Evolutionary conservation across 1,284 basidiomycete genomes (phyloP), one percentile per base, ranked within the genome.

Genomic region (Sphaerobolus stellatus): DNA sequence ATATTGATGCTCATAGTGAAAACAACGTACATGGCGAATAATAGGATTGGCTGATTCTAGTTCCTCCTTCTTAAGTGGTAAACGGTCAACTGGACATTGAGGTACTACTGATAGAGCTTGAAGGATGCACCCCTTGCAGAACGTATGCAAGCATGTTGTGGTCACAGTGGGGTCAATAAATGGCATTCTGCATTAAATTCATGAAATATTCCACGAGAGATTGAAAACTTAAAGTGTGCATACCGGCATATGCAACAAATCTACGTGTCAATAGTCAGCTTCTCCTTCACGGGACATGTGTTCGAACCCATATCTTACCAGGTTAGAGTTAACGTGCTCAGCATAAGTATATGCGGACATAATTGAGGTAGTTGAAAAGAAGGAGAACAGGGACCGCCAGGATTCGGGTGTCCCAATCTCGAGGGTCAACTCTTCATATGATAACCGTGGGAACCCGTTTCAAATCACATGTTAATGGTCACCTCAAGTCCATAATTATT

Each of bases 161-260:
- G 89, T 86, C 1, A 84, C 85, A 4, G 79, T 80, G 9, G 92
- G 92, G 29, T 91, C 80, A 18, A 83, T 71, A 63, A 93, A 90
- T 2, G 91, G 90, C 45, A 80, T 74, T 29, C 88, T 87, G 63
- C 16, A 34, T 24, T 50, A 34, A 33, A 20, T 18, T 20, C 34
- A 11, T 50, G 25, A 56, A 22, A 4, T 33, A 45, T 43, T 50
- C 40, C 44, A 36, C 36, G 47, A 54, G 47, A 36, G 48, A 29
- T 18, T 48, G 38, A 54, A 36, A 13, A 46, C 24, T 16, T 28
- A 56, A 4, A 5, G 46, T 20, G 6, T 31, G 52, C 81, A 61
- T 62, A 89, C 83, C 82, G 83, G 71, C 91, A 94, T 61, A 94
- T 92, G 60, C 90, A 92, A 64, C 91, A 94, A 50, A 88, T 76